Evolutionary conservation across 2,329 filamentous ascomycete species (phyloP), one percentile per base, ranked within the genome.

Genomic region (Aspergillus candidus): DNA sequence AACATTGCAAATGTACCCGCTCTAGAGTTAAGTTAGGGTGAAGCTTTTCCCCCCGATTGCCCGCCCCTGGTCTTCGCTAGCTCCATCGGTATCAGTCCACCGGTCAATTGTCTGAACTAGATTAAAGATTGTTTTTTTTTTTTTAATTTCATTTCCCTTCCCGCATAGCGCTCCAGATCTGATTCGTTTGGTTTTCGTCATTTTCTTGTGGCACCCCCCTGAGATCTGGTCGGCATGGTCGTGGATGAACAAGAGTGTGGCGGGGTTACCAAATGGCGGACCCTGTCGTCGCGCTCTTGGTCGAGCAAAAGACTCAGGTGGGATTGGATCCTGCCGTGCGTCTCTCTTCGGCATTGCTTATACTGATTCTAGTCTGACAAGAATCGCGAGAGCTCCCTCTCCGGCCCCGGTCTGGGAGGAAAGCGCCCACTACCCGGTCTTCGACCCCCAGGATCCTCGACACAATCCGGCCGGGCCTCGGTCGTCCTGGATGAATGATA

Each of bases 351-450:
- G 22, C 22, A 27, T 6, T 6, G n/a, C 7, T 8, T 35, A 30
- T 6, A 27, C 15, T 13, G 15, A 36, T 15, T 13, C 18, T 43
- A 15, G 46, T 13, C 11, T 14, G 6, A 36, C 14, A 15, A 56
- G 51, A 14, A 43, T 45, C 42, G 32, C 40, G 18, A 39, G 48
- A 35, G 18, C 40, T 34, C 17, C 50, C 15, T 36, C 41, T 22
- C 43, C 40, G 34, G 34, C 49, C 18, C 56, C 55, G 32, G 53
- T 54, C 3, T 67, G 61, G 38, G 49, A 61, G 36, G 65, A 68
- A 48, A 59, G 49, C 29, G 42, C 44, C 7, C 59, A 66, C 46
- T 68, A 68, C 46, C 63, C 65, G 2, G 31, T 68, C 11, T 68
- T 60, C 41, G 55, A 67, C 38, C 61, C 63, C 27, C 48, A 44